phyloP scores from a whole-genome alignment of 2,329 filamentous ascomycete species.

The Phaeosphaeriaceae sp. region DNA sequence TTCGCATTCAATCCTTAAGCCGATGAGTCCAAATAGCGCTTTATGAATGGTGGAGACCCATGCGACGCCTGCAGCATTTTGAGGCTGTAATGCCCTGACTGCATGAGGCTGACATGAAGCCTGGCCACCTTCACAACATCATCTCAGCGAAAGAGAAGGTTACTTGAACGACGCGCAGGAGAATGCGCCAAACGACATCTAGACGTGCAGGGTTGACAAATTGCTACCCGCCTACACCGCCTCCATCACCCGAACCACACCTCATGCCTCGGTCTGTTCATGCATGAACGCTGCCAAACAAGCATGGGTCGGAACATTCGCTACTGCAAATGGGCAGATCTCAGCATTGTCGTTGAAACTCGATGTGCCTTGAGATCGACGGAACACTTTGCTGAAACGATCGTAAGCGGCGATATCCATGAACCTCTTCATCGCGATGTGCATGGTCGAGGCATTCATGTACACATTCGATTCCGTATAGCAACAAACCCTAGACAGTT shows the following conservation, averaged over 20 bases:
- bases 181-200: neutral
- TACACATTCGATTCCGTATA: too few relatives aligned
- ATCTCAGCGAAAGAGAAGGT: neutral
- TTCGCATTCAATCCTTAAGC: neutral
- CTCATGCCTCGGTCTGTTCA: conserved; percentile 15
- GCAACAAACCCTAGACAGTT: too few relatives aligned
- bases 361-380: conserved; percentile 10
- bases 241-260: neutral
- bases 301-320: conserved; percentile 2
- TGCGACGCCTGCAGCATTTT: neutral
- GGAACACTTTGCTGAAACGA: conserved; percentile 24
- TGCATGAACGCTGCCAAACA: conserved; percentile 8
- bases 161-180: neutral
- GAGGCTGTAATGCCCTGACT: neutral
- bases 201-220: neutral
- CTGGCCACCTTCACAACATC: neutral
- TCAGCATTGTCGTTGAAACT: conserved; percentile 22
- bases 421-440: neutral
- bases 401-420: conserved; percentile 7
- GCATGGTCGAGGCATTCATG: too few relatives aligned
- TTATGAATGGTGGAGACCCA: neutral
- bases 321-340: conserved; percentile 6
- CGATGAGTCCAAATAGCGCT: neutral
- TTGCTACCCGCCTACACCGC: neutral
- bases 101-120: neutral